phyloP scores from a whole-genome alignment of 2,329 filamentous ascomycete species.

The Pyricularia grisea region DNA sequence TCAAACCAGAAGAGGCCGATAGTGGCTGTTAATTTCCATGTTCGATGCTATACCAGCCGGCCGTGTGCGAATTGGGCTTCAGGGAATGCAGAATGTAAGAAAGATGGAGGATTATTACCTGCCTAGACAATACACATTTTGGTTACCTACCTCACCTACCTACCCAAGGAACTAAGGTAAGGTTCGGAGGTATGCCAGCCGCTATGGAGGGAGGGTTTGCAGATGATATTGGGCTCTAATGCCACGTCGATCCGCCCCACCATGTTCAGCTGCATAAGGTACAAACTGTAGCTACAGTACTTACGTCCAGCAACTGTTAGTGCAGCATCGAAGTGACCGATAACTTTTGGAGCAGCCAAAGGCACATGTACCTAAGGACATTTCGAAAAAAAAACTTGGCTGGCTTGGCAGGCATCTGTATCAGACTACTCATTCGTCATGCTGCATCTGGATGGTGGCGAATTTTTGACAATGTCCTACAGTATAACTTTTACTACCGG shows the following conservation, averaged over 20 bases:
- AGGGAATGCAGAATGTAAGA: not conserved
- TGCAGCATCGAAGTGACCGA: not conserved
- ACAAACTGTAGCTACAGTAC: not conserved
- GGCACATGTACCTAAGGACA: not conserved
- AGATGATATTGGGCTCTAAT: not conserved
- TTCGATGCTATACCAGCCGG: not conserved
- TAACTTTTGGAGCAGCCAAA: not conserved
- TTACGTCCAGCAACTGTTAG: not conserved
- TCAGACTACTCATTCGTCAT: not conserved
- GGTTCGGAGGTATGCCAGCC: no score
- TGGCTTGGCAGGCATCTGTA: not conserved
- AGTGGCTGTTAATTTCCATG: not conserved
- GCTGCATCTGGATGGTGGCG: not conserved
- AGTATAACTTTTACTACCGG: no score
- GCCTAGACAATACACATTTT: not conserved
- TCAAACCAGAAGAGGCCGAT: not conserved
- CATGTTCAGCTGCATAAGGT: not conserved
- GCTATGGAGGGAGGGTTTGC: not conserved
- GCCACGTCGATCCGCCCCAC: not conserved
- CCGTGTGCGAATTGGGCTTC: not conserved
- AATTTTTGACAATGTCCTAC: not conserved
- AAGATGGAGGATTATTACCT: not conserved
- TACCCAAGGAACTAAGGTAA: no score
- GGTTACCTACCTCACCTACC: not conserved
- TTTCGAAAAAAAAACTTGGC: not conserved